Conservation (phyloP, 495 filamentous ascomycete species). For the Daldinia decipiens region DNA sequence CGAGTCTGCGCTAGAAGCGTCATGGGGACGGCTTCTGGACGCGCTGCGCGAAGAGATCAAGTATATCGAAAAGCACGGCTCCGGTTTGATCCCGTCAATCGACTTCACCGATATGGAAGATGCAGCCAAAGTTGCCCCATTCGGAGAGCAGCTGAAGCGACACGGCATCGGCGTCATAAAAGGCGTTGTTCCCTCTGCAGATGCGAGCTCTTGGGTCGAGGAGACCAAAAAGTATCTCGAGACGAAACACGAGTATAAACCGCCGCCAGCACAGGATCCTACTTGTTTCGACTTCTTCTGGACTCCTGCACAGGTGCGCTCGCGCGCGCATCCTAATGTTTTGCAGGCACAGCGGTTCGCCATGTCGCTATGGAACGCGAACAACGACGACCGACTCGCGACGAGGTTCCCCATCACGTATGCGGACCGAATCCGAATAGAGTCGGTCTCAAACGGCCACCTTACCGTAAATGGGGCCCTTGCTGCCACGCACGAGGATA, state of each 20-base stretch:
- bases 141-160: slow-evolving; percentile 66
- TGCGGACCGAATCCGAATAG: slow-evolving; percentile 85
- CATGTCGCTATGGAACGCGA: slow-evolving; percentile 85
- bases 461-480: slow-evolving; percentile 48
- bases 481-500: slow-evolving; percentile 49
- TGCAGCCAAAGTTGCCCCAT: slow-evolving; percentile 59
- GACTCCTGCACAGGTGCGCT: slow-evolving; percentile 82
- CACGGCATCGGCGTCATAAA: slow-evolving; percentile 74
- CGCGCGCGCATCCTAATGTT: slow-evolving; percentile 79
- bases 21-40: slow-evolving; percentile 76
- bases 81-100: slow-evolving; percentile 70
- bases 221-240: slow-evolving; percentile 70
- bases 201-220: slow-evolving; percentile 67
- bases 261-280: slow-evolving; percentile 66
- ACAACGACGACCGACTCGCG: slow-evolving; percentile 66
- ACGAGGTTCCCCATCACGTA: slow-evolving; percentile 77
- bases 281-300: slow-evolving; percentile 95
- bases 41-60: slow-evolving; percentile 68
- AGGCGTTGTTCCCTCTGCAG: slow-evolving; percentile 67
- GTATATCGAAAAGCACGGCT: slow-evolving; percentile 59
- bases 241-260: slow-evolving; percentile 61
- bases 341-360: slow-evolving; percentile 79
- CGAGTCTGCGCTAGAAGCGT: slow-evolving; percentile 70
- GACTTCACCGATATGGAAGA: slow-evolving; percentile 68
- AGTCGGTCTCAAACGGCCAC: slow-evolving; percentile 55